Percentiles rank a stretch among this genome's conserved stretches.
phyloP scores from a whole-genome alignment of 129 eudicot species.

The Calendula officinalis region DNA sequence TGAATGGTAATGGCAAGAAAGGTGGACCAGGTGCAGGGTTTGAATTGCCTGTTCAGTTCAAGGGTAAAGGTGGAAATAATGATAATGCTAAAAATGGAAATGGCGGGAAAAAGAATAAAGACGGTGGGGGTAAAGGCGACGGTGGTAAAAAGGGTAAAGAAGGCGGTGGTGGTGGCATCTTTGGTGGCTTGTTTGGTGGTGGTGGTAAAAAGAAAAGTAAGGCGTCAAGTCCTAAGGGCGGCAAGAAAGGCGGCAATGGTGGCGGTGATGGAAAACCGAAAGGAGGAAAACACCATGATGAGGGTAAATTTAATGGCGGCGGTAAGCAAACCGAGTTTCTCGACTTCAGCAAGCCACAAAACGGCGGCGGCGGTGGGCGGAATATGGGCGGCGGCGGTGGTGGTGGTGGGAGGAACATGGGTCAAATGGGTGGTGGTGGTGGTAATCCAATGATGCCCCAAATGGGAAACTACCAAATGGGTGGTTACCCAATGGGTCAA shows the following conservation, averaged over 20 bases:
- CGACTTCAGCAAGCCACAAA: slow-evolving; percentile 39
- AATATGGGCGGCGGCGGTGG: slow-evolving; percentile 30
- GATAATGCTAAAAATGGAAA: slow-evolving; percentile 40
- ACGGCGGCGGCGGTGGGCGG: slow-evolving; percentile 41
- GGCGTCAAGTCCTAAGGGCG: slow-evolving; percentile 29
- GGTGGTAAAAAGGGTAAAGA: slow-evolving; percentile 34
- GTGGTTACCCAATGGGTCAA: slow-evolving; percentile 45
- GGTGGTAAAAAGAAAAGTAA: slow-evolving; percentile 44
- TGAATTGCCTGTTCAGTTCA: slow-evolving; percentile 44
- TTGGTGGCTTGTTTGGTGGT: slow-evolving; percentile 34
- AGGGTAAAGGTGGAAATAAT: slow-evolving; percentile 49
- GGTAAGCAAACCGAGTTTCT: slow-evolving; percentile 44
- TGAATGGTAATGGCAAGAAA: slow-evolving; percentile 46
- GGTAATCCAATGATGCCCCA: slow-evolving; percentile 39
- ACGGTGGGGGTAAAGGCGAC: slow-evolving; percentile 25
- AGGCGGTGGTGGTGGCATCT: slow-evolving; percentile 34
- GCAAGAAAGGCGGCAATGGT: slow-evolving; percentile 34
- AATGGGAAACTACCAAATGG: slow-evolving; percentile 46
- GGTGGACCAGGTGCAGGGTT: slow-evolving; percentile 70
- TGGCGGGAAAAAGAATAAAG: slow-evolving; percentile 30
- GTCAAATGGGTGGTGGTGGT: slow-evolving; percentile 35
- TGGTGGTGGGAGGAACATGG: slow-evolving; percentile 31
- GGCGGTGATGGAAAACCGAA: slow-evolving; percentile 19
- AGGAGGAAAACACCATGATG: slow-evolving; percentile 36
- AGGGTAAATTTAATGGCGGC: slow-evolving; percentile 44